Conservation (phyloP, 805 yeast genomes). For the Brettanomyces naardenensis region DNA sequence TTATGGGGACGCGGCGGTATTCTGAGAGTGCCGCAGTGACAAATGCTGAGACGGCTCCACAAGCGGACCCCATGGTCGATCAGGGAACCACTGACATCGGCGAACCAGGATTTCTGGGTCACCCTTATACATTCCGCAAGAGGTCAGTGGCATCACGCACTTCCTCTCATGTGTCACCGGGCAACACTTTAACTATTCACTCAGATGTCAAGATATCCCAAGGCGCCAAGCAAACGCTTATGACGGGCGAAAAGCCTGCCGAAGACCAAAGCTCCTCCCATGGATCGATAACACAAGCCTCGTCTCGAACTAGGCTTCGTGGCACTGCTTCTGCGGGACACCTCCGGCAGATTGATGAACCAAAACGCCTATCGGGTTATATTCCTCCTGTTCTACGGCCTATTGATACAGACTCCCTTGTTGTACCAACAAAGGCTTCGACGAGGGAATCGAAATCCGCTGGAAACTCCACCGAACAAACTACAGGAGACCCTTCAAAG, state of each 20-base stretch:
- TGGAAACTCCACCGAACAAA: neutral
- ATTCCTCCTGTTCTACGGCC: conserved; percentile 49
- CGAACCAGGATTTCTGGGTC: neutral
- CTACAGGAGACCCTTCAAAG: too few relatives aligned
- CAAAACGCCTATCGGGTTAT: conserved; percentile 38
- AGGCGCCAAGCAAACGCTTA: too few relatives aligned
- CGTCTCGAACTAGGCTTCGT: neutral
- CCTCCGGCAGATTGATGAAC: conserved; percentile 36
- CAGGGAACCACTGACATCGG: neutral
- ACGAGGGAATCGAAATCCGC: neutral
- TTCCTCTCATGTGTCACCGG: conserved; percentile 9
- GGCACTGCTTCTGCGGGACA: conserved; percentile 1
- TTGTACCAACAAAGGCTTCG: conserved; percentile 1
- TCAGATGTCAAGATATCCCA: too few relatives aligned
- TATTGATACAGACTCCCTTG: conserved; percentile 5
- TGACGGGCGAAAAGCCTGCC: too few relatives aligned
- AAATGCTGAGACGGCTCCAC: neutral
- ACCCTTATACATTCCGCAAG: conserved; percentile 3
- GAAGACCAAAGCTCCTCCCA: too few relatives aligned
- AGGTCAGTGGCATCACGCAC: conserved; percentile 4
- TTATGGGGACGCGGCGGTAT: conserved; percentile 30
- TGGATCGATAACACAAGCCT: too few relatives aligned
- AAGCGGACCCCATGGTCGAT: neutral
- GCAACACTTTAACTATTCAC: neutral
- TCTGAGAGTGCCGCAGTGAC: neutral